A percentile compares a stretch with the other conserved stretches of the same genome.
phyloP scores from a whole-genome alignment of 805 yeast genomes.

The Cephaloascus albidus region DNA sequence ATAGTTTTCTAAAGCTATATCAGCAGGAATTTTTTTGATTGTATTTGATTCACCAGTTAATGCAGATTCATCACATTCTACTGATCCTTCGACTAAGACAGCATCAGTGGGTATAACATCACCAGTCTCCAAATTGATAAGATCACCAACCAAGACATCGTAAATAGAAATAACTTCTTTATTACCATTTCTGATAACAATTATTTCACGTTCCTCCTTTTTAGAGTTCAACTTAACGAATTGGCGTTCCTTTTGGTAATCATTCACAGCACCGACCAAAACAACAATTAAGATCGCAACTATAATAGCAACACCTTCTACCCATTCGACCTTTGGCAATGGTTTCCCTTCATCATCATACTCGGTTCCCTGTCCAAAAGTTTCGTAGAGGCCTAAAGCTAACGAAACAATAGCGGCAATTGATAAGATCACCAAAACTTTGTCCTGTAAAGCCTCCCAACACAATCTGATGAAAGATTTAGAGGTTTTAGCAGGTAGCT shows the following conservation, averaged over 20 bases:
- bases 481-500: conserved; percentile 60
- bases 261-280: conserved; percentile 90
- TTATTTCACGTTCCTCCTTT: conserved; percentile 74
- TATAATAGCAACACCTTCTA: conserved; percentile 96
- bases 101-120: conserved; percentile 90
- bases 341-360: conserved; percentile 71
- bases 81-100: conserved; percentile 58
- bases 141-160: conserved; percentile 80
- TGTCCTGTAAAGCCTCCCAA: conserved; percentile 82
- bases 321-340: conserved; percentile 90
- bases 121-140: conserved; percentile 80
- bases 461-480: conserved; percentile 63
- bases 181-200: conserved; percentile 66
- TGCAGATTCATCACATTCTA: conserved; percentile 88
- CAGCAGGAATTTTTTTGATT: conserved; percentile 57
- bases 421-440: conserved; percentile 73
- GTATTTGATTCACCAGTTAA: conserved; percentile 92
- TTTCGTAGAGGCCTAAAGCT: conserved; percentile 85
- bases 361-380: conserved; percentile 75
- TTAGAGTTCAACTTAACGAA: conserved; percentile 81
- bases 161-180: conserved; percentile 62
- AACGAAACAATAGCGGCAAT: conserved; percentile 86
- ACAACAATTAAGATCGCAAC: conserved; percentile 89
- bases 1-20: conserved; percentile 23
- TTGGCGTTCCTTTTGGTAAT: conserved; percentile 92